Evolutionary conservation across 1,284 basidiomycete species (phyloP).

Genomic region (Trametes versicolor): DNA sequence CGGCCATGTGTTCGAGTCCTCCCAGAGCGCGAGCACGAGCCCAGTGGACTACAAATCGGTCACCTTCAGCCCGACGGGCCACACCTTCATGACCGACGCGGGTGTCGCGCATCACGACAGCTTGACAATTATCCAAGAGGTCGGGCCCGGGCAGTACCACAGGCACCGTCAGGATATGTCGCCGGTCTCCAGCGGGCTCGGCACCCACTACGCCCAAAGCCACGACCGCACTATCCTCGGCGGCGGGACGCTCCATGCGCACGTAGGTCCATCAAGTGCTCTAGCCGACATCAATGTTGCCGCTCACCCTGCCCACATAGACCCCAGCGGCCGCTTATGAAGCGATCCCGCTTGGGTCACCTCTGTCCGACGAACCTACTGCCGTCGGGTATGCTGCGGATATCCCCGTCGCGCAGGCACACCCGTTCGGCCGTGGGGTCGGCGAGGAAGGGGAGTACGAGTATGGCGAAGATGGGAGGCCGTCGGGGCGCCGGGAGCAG

Average conservation of each 20-base stretch:
- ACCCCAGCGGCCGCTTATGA: constrained; percentile 38
- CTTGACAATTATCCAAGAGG: constrained; percentile 30
- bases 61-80: constrained; percentile 23
- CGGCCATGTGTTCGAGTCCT: constrained; percentile 22
- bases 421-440: constrained; percentile 9
- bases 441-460: constrained; percentile 16
- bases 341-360: constrained; percentile 33
- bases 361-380: constrained; percentile 25
- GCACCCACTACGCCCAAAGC: constrained; percentile 28
- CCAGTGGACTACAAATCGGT: constrained; percentile 27
- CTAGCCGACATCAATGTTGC: constrained; percentile 36
- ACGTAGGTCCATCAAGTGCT: constrained; percentile 37
- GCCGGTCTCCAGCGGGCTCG: constrained; percentile 16
- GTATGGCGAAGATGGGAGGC: constrained; percentile 16
- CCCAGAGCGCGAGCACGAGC: constrained; percentile 31
- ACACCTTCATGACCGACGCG: constrained; percentile 19
- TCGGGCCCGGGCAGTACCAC: constrained; percentile 26
- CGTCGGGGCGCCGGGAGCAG: constrained; percentile 8
- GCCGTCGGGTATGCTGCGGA: constrained; percentile 24
- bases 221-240: constrained; percentile 29
- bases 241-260: constrained; percentile 24
- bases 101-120: constrained; percentile 17
- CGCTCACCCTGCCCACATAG: constrained; percentile 35
- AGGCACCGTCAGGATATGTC: constrained; percentile 28
- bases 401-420: constrained; percentile 11